These are phyloP conservation scores for Phytophthora cajani DNA, from an alignment of 352 stramenopile genomes.

Conservation along the genomic window DNA sequence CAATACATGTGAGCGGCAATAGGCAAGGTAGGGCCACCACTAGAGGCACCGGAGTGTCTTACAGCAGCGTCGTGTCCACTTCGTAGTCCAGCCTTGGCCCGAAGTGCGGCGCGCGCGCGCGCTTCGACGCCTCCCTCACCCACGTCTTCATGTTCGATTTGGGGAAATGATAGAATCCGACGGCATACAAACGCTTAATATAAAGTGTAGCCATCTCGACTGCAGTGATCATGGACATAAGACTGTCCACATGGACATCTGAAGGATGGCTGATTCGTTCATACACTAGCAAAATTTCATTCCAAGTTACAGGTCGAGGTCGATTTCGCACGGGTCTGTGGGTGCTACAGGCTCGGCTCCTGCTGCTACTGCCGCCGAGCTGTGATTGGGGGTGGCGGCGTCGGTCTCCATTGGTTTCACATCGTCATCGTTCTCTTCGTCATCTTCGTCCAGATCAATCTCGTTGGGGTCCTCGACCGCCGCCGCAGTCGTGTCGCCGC, in stretches of 20 bases:
- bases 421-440: slow-evolving; percentile 18
- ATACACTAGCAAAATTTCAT: slow-evolving; percentile 11
- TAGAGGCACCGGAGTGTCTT: neutral
- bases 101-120: slow-evolving; percentile 51
- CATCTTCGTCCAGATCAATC: slow-evolving; percentile 63
- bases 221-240: neutral
- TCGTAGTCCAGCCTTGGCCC: slow-evolving; percentile 69
- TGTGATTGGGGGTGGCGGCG: slow-evolving; percentile 4
- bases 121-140: slow-evolving; percentile 68
- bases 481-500: slow-evolving; percentile 5
- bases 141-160: slow-evolving; percentile 76
- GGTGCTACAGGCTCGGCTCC: slow-evolving; percentile 12
- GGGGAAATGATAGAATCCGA: neutral
- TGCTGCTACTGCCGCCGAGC: slow-evolving; percentile 13
- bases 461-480: slow-evolving; percentile 59
- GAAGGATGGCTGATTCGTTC: neutral
- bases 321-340: slow-evolving; percentile 44
- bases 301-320: slow-evolving; percentile 40
- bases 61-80: slow-evolving; percentile 65
- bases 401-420: slow-evolving; percentile 25
- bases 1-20: neutral
- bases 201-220: slow-evolving; percentile 1
- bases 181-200: neutral
- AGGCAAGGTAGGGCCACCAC: neutral
- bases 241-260: neutral